Base-by-base conservation (phyloP, 140 eudicot genomes). In the Oenanthe javanica region DNA sequence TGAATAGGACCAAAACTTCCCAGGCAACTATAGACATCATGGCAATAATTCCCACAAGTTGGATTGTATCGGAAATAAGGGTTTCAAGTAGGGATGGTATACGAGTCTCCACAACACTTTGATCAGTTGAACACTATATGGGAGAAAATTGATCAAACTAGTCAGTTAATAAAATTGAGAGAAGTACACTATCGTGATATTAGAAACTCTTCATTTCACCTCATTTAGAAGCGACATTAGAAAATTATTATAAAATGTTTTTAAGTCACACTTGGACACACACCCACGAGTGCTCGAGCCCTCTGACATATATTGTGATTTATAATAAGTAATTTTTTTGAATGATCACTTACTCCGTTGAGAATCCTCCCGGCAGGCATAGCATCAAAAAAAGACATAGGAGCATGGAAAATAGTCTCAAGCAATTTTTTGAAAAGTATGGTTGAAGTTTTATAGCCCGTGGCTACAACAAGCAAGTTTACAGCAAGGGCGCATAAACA, bases 291-390 rank as follows among this genome's bases (percentile, higher is more conserved):
- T 50, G 14, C 55, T 50, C 55, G 14, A 50, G 55, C 14, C 55
- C 55, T 11, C 12, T 50, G 13, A 11, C 3, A 50, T 50, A 12
- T 4, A 50, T 11, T 50, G 55, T 50, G 55, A 50, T 15, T 50
- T 50, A 13, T 50, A 13, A 50, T 13, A 15, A 50, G 55, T 13
- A 12, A 12, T 15, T 50, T 15, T 4, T 15, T 4, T 1, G 12
- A 15, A 50, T 48, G 52, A 48, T 48, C 52, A 72, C 86, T 80
- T 85, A 88, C 91, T 79, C 91, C 76, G 21, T 75, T 85, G 61
- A 85, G 76, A 64, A 87, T 87, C 45, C 91, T 81, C 15, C 89
- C 91, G 14, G 85, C 81, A 1, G 91, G 91, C 72, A 86, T 88
- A 8, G 91, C 69, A 66, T 88, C 91, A 76, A 82, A 83, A 83